These are phyloP conservation scores for Batrachochytrium dendrobatidis DNA, from an alignment of 371 early-diverging fungal species.

Conservation along the genomic window DNA sequence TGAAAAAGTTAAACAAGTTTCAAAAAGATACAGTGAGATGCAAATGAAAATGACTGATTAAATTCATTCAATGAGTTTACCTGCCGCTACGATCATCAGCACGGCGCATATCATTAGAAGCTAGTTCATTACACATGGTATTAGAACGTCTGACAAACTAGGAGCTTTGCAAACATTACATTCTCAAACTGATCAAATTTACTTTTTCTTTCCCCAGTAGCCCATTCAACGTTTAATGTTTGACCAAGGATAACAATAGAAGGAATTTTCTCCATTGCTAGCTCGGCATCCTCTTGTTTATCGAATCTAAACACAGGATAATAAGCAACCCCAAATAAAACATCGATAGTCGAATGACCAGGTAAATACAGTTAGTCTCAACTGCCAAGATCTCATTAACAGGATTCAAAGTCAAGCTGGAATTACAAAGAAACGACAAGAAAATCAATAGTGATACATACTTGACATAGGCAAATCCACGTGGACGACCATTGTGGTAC, in stretches of 20 bases:
- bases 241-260: slow-evolving; percentile 32
- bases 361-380: background rate
- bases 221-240: slow-evolving; percentile 33
- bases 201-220: slow-evolving; percentile 35
- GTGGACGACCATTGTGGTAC: slow-evolving; percentile 27
- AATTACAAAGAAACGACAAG: background rate
- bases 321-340: background rate
- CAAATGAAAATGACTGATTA: background rate
- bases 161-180: background rate
- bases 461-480: slow-evolving; percentile 35
- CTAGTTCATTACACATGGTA: background rate
- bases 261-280: slow-evolving; percentile 31
- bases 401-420: background rate
- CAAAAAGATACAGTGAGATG: background rate
- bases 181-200: slow-evolving; percentile 2
- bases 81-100: background rate
- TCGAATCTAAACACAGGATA: slow-evolving; percentile 18
- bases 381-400: background rate
- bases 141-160: background rate
- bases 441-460: background rate
- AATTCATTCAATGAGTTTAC: too few relatives aligned
- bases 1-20: background rate
- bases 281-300: slow-evolving; percentile 33
- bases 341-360: background rate
- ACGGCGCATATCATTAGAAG: slow-evolving; percentile 3